These are phyloP conservation scores for Chytriomyces sp. DNA, from an alignment of 192 early-diverging fungal genomes.

Conservation along the genomic window DNA sequence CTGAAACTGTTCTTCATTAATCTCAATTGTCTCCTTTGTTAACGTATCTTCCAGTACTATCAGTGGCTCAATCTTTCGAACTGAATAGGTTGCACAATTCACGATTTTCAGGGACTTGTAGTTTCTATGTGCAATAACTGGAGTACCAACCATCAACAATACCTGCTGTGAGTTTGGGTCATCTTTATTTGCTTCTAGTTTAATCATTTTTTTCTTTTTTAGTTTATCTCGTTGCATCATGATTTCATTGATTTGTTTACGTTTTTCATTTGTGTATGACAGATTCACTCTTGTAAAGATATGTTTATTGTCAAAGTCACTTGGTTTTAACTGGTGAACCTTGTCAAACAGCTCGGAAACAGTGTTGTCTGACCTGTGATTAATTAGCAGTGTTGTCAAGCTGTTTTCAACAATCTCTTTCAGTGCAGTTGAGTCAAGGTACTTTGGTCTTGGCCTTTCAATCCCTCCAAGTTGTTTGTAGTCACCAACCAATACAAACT, in stretches of 20 bases:
- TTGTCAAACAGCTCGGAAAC: background rate
- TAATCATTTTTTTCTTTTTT: constrained; percentile 10
- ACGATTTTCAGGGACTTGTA: constrained; percentile 2
- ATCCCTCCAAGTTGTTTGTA: background rate
- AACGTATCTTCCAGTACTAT: constrained; percentile 8
- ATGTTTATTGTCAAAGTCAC: constrained; percentile 5
- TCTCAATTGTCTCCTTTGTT: background rate
- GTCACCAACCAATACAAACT: constrained; percentile 2
- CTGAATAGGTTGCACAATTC: constrained; percentile 7
- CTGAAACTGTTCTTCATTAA: background rate
- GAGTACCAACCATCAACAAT: constrained; percentile 8
- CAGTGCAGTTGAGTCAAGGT: background rate
- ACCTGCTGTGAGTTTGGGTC: constrained; percentile 21
- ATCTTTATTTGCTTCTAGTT: constrained; percentile 7
- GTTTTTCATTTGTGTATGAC: constrained; percentile 4
- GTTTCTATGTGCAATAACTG: constrained; percentile 12
- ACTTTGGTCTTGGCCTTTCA: background rate
- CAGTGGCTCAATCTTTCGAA: constrained; percentile 8
- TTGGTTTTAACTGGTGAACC: background rate
- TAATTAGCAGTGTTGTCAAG: background rate
- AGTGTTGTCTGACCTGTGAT: no score
- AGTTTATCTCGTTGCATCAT: constrained; percentile 14
- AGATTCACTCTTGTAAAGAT: constrained; percentile 5
- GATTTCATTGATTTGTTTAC: constrained; percentile 23
- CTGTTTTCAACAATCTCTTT: background rate